phyloP scores from a whole-genome alignment of 2,329 filamentous ascomycete genomes.

The Fusarium incarnatum region DNA sequence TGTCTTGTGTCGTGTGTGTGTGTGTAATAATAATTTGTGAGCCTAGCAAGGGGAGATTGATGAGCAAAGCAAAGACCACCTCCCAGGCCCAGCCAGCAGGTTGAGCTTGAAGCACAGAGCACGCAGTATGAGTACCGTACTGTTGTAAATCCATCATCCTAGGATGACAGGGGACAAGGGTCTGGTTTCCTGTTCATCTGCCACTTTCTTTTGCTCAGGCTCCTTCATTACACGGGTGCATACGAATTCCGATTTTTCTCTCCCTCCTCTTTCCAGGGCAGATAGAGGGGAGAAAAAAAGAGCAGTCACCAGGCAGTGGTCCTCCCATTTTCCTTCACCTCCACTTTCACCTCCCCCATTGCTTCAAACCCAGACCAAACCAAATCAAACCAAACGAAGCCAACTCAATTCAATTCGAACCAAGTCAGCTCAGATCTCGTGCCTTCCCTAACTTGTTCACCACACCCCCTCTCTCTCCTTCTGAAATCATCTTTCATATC shows the following conservation, averaged over 20 bases:
- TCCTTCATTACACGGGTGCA: constrained; percentile 32
- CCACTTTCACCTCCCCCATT: constrained; percentile 20
- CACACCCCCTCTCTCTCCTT: constrained; percentile 34
- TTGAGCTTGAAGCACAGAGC: constrained; percentile 13
- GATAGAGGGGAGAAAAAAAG: constrained; percentile 27
- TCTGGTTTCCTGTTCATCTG: constrained; percentile 38
- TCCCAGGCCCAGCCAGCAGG: constrained; percentile 33
- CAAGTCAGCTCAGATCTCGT: background rate
- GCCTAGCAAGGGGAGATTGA: constrained; percentile 43
- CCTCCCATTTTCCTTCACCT: constrained; percentile 38
- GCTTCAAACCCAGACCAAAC: constrained; percentile 1
- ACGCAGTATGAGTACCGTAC: constrained; percentile 21
- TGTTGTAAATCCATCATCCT: constrained; percentile 1
- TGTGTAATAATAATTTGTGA: constrained; percentile 24
- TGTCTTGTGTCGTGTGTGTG: constrained; percentile 11
- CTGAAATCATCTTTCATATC: constrained; percentile 16
- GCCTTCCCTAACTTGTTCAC: constrained; percentile 16
- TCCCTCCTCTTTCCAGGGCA: background rate
- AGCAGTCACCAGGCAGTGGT: constrained; percentile 33
- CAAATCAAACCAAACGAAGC: background rate
- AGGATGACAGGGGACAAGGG: constrained; percentile 44
- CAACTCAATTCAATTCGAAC: background rate
- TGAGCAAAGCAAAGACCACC: constrained; percentile 40
- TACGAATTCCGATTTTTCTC: constrained; percentile 23
- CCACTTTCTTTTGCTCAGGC: constrained; percentile 13